Evolutionary conservation across 148 eudicot species (phyloP).

Genomic region (Chenopodium suecicum): DNA sequence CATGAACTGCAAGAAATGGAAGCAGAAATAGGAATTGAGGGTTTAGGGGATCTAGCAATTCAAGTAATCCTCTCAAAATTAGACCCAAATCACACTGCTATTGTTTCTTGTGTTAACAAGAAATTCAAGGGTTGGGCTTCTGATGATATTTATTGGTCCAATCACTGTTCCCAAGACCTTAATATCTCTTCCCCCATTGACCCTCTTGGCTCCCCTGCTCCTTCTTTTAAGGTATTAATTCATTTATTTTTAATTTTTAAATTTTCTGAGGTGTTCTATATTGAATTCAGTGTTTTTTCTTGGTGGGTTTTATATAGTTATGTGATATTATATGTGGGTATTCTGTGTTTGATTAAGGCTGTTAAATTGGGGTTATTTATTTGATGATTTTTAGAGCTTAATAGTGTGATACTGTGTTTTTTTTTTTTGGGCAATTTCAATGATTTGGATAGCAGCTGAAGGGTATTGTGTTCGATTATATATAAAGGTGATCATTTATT

Average conservation of each 20-base stretch:
- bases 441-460: neutral
- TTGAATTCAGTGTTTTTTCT: neutral
- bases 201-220: conserved; percentile 49
- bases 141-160: conserved; percentile 66
- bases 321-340: neutral
- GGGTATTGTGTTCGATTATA: conserved; percentile 2
- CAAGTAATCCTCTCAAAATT: conserved; percentile 57
- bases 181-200: conserved; percentile 53
- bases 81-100: conserved; percentile 51
- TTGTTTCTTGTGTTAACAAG: conserved; percentile 43
- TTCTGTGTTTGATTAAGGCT: too few relatives aligned
- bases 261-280: neutral
- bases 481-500: neutral
- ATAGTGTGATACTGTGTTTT: neutral
- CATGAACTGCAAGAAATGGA: neutral
- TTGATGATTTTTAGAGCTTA: neutral
- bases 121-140: conserved; percentile 51
- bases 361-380: neutral
- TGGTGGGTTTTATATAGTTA: neutral
- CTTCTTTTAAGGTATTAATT: conserved; percentile 57
- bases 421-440: too few relatives aligned
- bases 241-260: neutral
- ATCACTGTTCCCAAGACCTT: conserved; percentile 52
- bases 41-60: conserved; percentile 49
- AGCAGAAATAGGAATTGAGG: conserved; percentile 27